Base-by-base conservation (phyloP, 2,329 filamentous ascomycete genomes). In the Sclerotiophoma versabilis region DNA sequence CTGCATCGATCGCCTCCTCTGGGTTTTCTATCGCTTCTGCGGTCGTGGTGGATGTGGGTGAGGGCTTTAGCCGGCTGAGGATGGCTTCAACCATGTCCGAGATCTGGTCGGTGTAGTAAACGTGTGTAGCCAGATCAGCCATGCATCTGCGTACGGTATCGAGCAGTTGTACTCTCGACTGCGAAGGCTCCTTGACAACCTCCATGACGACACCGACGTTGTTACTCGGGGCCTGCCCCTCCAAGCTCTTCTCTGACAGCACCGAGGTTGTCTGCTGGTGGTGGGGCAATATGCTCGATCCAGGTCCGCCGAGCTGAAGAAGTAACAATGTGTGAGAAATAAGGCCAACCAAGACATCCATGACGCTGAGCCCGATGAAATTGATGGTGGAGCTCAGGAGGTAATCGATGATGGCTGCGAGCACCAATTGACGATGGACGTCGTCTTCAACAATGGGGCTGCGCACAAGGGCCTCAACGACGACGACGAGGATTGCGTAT, bases 71-170 rank as follows among this genome's bases (percentile, higher is more conserved):
- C 17, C 92, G 88, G 25, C 84, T 79, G 14, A 98, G 78, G 37
- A 98, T 88, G 0, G 91, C 87, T 17, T 87, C 84, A 45, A 97
- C 87, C 92, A 98, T 97, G 75, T 99, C 95, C 1, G 90, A 87
- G 49, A 98, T 91, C 75, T 99, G 95, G 65, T 98, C 93, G 1
- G 91, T 91, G 72, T 99, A 99, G 79, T 99, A 99, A 26, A 97
- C 88, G 70, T 99, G 95, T 0, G 91, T 96, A 2, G 93, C 92
- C 23, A 99, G 80, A 71, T 93, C 87, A n/a, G 92, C 92, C 57
- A 97, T 92, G 75, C 91, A 96, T 63, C 85, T 83, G 71, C 95
- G 88, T 14, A 98, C 82, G 26, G 87, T 84, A 27, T 80, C 75
- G 23, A 96, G 78, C 14, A 97, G 80, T 62, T 87, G 83, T 58